Evolutionary conservation across 2,329 filamentous ascomycete genomes (phyloP), one percentile per base, ranked within the genome.

Genomic region (Chalaropsis ovoidea): DNA sequence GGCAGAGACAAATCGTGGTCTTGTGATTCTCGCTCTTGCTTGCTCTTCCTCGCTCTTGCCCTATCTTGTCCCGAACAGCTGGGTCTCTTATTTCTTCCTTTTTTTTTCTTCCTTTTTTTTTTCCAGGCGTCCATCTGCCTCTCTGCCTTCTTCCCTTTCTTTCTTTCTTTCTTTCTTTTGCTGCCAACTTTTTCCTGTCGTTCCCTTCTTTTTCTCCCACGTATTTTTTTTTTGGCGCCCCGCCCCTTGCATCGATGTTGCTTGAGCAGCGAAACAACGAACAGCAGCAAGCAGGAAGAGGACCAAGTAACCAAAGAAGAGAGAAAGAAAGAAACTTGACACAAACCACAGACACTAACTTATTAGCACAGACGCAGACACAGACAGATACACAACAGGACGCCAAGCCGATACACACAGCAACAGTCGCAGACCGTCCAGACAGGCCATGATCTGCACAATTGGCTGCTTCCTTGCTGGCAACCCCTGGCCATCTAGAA

Each of bases 271-370:
- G 41, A 62, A 41, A 62, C 61, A 45, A 43, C n/a, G 19, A 19
- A 49, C 8, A 49, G 47, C 17, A 49, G n/a, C 3, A 49, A n/a
- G 47, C 19, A 49, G 47, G 13, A 22, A 49, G n/a, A 49, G 45
- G 7, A 22, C 17, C n/a, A n/a, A n/a, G n/a, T n/a, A n/a, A n/a
- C n/a, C n/a, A 19, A 49, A 49, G 22, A 22, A 49, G 19, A 49
- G n/a, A 13, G n/a, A 17, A 56, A 31, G 24, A n/a, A 24, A 56
- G 52, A 31, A 56, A 56, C 52, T 56, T 56, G 52, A 56, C 52
- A 56, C 52, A 56, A 11, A 31, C 24, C 52, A 56, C 52, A 56
- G 52, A 56, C 52, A 56, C 52, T 56, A 35, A n/a, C 47, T 61
- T 17, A 4, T 22, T 42, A 11, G 42, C 60, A 39, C 35, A 49